These are phyloP conservation scores for Xylaria telfairii DNA, from an alignment of 495 filamentous ascomycete species.

Conservation along the genomic window DNA sequence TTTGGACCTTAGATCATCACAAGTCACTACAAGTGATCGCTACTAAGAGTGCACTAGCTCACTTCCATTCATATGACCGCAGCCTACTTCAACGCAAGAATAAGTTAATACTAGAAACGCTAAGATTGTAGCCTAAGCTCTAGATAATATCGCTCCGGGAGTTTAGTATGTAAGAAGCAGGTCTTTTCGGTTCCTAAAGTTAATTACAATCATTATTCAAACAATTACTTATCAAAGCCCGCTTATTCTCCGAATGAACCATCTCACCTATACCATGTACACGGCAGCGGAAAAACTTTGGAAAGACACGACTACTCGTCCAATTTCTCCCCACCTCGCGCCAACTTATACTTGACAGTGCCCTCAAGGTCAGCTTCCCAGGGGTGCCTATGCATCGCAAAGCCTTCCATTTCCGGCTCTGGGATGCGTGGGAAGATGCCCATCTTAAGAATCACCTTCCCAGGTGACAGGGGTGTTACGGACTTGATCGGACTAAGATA, in stretches of 20 bases:
- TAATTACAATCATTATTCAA: background rate
- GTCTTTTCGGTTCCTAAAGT: background rate
- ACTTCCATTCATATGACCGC: too few species aligned
- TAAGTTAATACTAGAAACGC: too few species aligned
- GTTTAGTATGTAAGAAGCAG: background rate
- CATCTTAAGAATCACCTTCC: conserved; percentile 49
- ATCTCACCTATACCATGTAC: background rate
- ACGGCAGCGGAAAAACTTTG: background rate
- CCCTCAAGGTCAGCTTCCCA: conserved; percentile 36
- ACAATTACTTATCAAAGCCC: background rate
- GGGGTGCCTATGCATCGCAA: conserved; percentile 40
- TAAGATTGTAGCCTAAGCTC: background rate
- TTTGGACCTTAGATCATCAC: too few species aligned
- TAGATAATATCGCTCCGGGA: background rate
- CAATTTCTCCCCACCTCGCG: conserved; percentile 12
- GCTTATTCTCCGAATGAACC: background rate
- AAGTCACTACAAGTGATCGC: too few species aligned
- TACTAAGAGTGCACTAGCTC: too few species aligned
- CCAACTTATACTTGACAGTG: conserved; percentile 13
- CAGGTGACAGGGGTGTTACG: conserved; percentile 34
- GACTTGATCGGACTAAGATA: conserved; percentile 45
- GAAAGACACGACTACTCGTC: background rate
- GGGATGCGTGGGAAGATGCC: conserved; percentile 53
- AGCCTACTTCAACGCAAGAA: too few species aligned
- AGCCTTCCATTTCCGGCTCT: conserved; percentile 46